These are phyloP conservation scores for Cornus suecica DNA, from an alignment of 148 eudicot genomes.

Conservation along the genomic window DNA sequence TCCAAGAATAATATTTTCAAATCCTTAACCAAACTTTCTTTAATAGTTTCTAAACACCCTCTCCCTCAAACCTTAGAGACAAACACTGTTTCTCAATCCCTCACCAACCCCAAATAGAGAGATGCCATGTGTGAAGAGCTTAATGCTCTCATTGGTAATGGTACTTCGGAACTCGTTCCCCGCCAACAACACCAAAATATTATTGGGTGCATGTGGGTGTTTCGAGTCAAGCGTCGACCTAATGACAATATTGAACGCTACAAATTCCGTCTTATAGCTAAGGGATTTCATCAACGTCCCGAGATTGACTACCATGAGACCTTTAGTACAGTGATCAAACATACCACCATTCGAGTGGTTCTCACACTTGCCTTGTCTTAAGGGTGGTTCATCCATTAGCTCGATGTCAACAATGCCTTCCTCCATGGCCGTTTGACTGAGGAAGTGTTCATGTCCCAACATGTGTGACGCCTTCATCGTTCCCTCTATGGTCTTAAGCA, in stretches of 20 bases:
- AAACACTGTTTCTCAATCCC: not conserved
- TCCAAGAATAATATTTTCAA: not conserved
- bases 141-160: too few relatives aligned
- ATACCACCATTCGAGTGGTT: not conserved
- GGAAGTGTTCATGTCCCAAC: not conserved
- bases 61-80: not conserved
- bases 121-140: not conserved
- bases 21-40: not conserved
- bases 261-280: not conserved
- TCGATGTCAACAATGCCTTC: constrained; percentile 1
- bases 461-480: not conserved
- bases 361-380: not conserved
- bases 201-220: constrained; percentile 5
- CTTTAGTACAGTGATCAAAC: constrained; percentile 6
- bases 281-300: not conserved
- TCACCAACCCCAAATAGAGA: not conserved
- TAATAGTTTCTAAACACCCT: not conserved
- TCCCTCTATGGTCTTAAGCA: not conserved
- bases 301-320: not conserved
- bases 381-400: not conserved
- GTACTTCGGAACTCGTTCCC: too few relatives aligned
- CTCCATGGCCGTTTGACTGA: not conserved
- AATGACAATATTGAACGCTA: not conserved
- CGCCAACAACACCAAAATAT: not conserved
- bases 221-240: not conserved